Base-by-base conservation (phyloP, 1,139 yeast species). In the Saccharomyces hybrid region DNA sequence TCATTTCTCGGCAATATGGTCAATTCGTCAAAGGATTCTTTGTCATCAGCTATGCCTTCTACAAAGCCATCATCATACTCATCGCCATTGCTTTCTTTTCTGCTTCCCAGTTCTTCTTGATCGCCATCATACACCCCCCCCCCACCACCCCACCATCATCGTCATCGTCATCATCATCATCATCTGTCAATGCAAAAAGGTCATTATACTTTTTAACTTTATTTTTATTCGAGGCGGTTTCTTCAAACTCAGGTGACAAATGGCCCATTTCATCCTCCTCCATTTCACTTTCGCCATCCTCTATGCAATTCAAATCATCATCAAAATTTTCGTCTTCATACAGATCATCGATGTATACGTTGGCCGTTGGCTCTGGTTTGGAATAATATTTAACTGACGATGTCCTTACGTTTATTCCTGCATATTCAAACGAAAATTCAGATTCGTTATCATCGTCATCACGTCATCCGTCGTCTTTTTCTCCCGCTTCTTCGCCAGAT, bases 371-470 rank as follows among this genome's bases (percentile, higher is more conserved):
- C 26, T 60, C 63, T n/a, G 68, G 65, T 53, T 64, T 71, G 52
- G 71, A 62, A 52, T 83, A 83, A 62, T 83, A 83, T 61, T 82
- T 81, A 9, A 82, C 79, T 0, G 87, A 82, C 0, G 83, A 77
- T 58, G 83, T 83, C 61, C 88, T 70, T 2, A 87, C 88, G 24
- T 81, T 80, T 7, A 66, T 51, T 14, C 73, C 73, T 55, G 79
- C 82, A 55, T 76, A 73, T 49, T 82, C 84, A 62, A 83, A 83
- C 0, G 87, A 82, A 62, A 83, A 83, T 55, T 77, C 80, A 0
- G 82, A 78, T 1, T 78, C 71, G 7, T 72, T 62, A 41, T 62
- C 68, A 9, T 64, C 63, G 12, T 60, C 62, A 2, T 61, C 62
- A 6, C n/a, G n/a, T 58, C 58, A 11, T 58, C 59, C n/a, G n/a